These are phyloP conservation scores for Aspergillus unguis DNA, from an alignment of 2,329 filamentous ascomycete species.

Conservation along the genomic window DNA sequence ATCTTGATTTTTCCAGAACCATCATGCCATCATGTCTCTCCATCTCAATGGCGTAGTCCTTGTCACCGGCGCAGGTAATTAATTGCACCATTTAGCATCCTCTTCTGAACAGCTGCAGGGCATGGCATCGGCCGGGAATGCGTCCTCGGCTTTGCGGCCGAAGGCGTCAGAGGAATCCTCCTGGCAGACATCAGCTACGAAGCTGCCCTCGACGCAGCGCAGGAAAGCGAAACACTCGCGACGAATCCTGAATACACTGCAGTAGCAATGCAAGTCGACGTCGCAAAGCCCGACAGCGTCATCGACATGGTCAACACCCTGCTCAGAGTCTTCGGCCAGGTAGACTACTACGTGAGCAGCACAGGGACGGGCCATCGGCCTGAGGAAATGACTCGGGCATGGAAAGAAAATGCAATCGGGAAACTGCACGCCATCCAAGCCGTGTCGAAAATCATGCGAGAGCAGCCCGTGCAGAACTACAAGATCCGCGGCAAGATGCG, in stretches of 20 bases:
- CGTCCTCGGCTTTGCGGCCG: slow-evolving; percentile 18
- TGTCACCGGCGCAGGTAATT: slow-evolving; percentile 13
- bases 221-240: slow-evolving; percentile 24
- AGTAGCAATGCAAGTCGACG: slow-evolving; percentile 25
- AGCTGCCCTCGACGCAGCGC: slow-evolving; percentile 17
- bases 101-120: neutral
- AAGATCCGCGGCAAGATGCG: slow-evolving; percentile 28
- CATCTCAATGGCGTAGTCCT: slow-evolving; percentile 12
- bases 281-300: slow-evolving; percentile 19
- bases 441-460: slow-evolving; percentile 15
- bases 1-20: no score
- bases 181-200: slow-evolving; percentile 26
- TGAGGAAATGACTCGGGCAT: slow-evolving; percentile 26
- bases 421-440: slow-evolving; percentile 41
- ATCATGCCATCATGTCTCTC: slow-evolving; percentile 1
- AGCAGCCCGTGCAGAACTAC: slow-evolving; percentile 30
- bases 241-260: slow-evolving; percentile 22
- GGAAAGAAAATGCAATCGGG: slow-evolving; percentile 37
- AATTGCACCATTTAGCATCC: neutral
- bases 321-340: slow-evolving; percentile 20
- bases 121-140: slow-evolving; percentile 13
- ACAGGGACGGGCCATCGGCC: slow-evolving; percentile 16
- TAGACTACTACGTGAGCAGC: slow-evolving; percentile 27
- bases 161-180: slow-evolving; percentile 19
- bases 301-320: slow-evolving; percentile 22